Evolutionary conservation across 345 rosid species (phyloP).

Genomic region (Rubroshorea leprosula): DNA sequence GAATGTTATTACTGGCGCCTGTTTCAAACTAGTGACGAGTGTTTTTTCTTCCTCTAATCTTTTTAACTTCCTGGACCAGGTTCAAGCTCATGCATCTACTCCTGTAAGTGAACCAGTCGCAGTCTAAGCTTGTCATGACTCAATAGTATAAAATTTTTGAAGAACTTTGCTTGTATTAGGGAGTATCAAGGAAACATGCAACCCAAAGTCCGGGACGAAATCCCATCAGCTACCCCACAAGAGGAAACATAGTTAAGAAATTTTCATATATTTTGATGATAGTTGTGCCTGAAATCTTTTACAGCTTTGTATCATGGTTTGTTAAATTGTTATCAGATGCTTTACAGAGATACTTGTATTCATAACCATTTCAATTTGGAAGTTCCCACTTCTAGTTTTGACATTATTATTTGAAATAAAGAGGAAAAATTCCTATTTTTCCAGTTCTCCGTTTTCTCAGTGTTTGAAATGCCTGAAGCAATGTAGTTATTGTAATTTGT

Average conservation of each 20-base stretch:
- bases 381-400: not conserved
- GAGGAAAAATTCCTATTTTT: not conserved
- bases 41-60: not conserved
- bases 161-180: slow-evolving; percentile 40
- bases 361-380: slow-evolving; percentile 3
- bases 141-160: slow-evolving; percentile 25
- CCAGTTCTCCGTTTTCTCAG: too few relatives aligned
- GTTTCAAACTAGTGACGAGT: not conserved
- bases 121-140: slow-evolving; percentile 31
- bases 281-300: not conserved
- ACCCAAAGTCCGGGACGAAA: slow-evolving; percentile 8
- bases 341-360: not conserved
- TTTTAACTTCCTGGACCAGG: slow-evolving; percentile 35
- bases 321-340: slow-evolving; percentile 4
- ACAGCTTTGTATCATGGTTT: slow-evolving; percentile 10
- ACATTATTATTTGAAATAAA: not conserved
- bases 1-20: not conserved
- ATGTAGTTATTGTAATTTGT: too few relatives aligned
- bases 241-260: slow-evolving; percentile 11
- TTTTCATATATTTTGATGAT: not conserved
- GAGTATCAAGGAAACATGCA: slow-evolving; percentile 17
- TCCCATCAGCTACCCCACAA: not conserved
- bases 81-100: slow-evolving; percentile 35
- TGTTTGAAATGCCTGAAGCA: too few relatives aligned
- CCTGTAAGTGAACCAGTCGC: slow-evolving; percentile 62